These are phyloP conservation scores for Xylaria sp. DNA, from an alignment of 2,329 filamentous ascomycete species.

Conservation along the genomic window DNA sequence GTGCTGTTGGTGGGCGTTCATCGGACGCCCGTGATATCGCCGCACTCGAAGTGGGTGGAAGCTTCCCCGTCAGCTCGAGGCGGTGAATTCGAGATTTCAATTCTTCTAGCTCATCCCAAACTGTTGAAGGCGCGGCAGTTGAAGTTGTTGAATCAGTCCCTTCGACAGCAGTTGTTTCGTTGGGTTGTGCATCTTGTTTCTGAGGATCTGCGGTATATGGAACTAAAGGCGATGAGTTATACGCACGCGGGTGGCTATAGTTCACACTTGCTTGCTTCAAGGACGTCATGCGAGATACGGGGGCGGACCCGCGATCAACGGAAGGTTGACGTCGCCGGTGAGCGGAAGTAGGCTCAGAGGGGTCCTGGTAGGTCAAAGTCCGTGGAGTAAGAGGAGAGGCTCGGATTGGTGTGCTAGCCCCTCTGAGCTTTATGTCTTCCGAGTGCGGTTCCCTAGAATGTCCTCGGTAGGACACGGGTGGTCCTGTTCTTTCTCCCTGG, in stretches of 20 bases:
- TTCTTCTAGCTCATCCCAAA: conserved; percentile 98
- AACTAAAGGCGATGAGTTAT: conserved; percentile 71
- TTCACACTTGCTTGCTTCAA: conserved; percentile 56
- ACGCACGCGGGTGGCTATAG: conserved; percentile 57
- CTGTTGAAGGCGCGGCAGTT: conserved; percentile 87
- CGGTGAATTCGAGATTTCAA: conserved; percentile 92
- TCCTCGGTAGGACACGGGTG: conserved; percentile 59
- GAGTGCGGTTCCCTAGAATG: conserved; percentile 57
- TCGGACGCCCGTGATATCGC: conserved; percentile 79
- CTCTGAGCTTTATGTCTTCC: conserved; percentile 53
- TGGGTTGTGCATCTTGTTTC: conserved; percentile 51
- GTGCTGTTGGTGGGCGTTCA: conserved; percentile 89
- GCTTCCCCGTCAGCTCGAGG: conserved; percentile 88
- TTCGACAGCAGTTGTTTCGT: conserved; percentile 62
- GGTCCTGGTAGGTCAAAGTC: conserved; percentile 61
- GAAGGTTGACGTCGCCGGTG: conserved; percentile 58
- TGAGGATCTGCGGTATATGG: conserved; percentile 56
- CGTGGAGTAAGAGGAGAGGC: conserved; percentile 63
- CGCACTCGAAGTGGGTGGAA: conserved; percentile 83
- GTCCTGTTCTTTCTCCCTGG: conserved; percentile 54
- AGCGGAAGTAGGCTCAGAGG: conserved; percentile 42
- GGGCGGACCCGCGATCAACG: conserved; percentile 57
- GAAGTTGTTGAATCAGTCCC: conserved; percentile 89
- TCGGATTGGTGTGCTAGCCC: conserved; percentile 52
- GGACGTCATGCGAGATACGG: conserved; percentile 57